These are phyloP conservation scores for Wickerhamomyces bovis DNA, from an alignment of 805 yeast species.

Conservation along the genomic window DNA sequence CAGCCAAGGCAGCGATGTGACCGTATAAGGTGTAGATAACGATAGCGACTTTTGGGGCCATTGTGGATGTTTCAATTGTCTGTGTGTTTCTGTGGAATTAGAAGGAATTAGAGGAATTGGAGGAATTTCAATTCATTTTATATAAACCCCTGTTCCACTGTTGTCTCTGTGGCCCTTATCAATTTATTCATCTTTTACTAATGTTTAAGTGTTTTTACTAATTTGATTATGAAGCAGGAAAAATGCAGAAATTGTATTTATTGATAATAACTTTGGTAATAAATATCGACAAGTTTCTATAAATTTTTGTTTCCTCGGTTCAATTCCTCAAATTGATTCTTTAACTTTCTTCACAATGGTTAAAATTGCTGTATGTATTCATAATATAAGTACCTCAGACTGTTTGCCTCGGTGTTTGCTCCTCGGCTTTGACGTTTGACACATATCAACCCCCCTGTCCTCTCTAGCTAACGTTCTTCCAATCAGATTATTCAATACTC, in stretches of 20 bases:
- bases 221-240: neutral
- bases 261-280: too few species aligned
- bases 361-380: slow-evolving; percentile 13
- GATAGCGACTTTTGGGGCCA: slow-evolving; percentile 36
- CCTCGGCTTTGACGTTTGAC: neutral
- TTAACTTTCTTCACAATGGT: neutral
- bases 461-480: too few species aligned
- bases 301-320: too few species aligned
- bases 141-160: too few species aligned
- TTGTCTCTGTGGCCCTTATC: neutral
- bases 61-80: slow-evolving; percentile 8
- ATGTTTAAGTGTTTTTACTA: too few species aligned
- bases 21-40: slow-evolving; percentile 78
- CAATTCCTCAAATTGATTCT: too few species aligned
- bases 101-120: neutral
- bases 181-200: neutral
- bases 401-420: too few species aligned
- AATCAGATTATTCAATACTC: slow-evolving; percentile 63
- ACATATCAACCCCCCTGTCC: too few species aligned
- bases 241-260: too few species aligned
- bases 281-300: too few species aligned
- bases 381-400: too few species aligned
- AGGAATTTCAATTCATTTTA: neutral
- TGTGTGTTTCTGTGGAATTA: neutral
- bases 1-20: slow-evolving; percentile 65